Base-by-base conservation (phyloP, 176 grass and related monocot genomes). In the Pontederia crassipes region DNA sequence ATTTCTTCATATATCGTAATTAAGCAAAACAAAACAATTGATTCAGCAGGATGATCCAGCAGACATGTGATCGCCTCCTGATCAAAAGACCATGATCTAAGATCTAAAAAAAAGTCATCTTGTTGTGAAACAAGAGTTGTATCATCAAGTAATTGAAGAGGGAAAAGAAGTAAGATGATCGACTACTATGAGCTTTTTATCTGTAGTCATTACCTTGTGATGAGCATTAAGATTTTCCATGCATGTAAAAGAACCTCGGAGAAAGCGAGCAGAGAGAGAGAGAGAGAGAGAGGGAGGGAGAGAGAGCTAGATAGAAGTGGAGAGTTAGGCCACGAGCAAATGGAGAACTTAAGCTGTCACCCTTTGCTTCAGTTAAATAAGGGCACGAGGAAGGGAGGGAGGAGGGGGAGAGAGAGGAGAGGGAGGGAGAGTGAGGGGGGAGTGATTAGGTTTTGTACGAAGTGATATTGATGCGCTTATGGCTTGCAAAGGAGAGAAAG, bases 181-280 rank as follows among this genome's bases (percentile, higher is more conserved):
- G 6, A 40, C 32, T 40, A 40, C 32, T 40, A 40, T 40, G 32
- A 4, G 32, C 32, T 40, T 40, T 40, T 40, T 40, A 40, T 40
- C 32, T 40, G 32, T 40, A 40, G 2, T 40, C 32, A 46, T 62
- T 62, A 62, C 59, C 59, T 56, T 28, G 11, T 56, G 24, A 17
- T 20, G 52, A 58, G 53, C 11, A 47, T n/a, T 48, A 56, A 35
- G 54, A 53, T 45, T 48, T 53, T 70, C 66, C 66, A 69, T 69
- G 11, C 51, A 56, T 55, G 32, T 52, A 54, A 54, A 54, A 69
- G 15, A 62, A 62, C 59, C 59, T 62, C 32, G 6, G 59, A 17
- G 59, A 46, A 17, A 46, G 45, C 59, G 46, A 46, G 59, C 59
- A n/a, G 29, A 47, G 35, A 47, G 27, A 24, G n/a, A 14, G 28